Conservation (phyloP, 805 yeast species). For the Wickerhamomyces silvicola region DNA sequence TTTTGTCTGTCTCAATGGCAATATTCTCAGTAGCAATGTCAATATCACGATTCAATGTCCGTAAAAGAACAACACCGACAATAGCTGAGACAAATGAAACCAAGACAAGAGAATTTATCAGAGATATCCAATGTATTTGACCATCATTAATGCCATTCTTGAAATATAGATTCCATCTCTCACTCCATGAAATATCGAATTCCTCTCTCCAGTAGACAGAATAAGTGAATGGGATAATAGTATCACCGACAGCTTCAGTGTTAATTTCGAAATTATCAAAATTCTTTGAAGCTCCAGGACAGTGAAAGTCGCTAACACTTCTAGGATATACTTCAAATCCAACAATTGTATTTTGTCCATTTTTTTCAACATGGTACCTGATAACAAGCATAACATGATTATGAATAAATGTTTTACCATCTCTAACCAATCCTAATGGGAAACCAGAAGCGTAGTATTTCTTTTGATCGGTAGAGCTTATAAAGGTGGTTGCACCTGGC, state of each 20-base stretch:
- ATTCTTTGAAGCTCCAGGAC: constrained; percentile 69
- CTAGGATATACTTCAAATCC: constrained; percentile 89
- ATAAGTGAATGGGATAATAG: constrained; percentile 68
- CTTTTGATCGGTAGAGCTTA: constrained; percentile 47
- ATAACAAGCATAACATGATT: constrained; percentile 80
- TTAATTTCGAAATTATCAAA: constrained; percentile 51
- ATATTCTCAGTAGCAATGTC: constrained; percentile 20
- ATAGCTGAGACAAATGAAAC: constrained; percentile 54
- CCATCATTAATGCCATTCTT: constrained; percentile 43
- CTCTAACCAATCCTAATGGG: constrained; percentile 66
- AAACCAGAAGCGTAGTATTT: constrained; percentile 83
- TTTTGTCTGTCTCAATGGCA: constrained; percentile 20
- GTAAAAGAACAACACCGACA: constrained; percentile 57
- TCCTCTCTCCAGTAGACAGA: constrained; percentile 90
- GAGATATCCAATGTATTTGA: constrained; percentile 71
- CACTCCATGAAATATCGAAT: constrained; percentile 50
- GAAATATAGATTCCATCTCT: constrained; percentile 71
- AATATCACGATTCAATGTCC: constrained; percentile 46
- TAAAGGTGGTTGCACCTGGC: constrained; percentile 84
- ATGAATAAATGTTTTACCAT: constrained; percentile 57
- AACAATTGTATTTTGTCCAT: constrained; percentile 53
- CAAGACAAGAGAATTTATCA: constrained; percentile 64
- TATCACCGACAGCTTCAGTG: constrained; percentile 31
- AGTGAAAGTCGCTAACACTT: constrained; percentile 57
- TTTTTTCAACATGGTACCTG: constrained; percentile 53